Conservation (phyloP, 139 green algal species). For the Pseudopediastrum boryanum region DNA sequence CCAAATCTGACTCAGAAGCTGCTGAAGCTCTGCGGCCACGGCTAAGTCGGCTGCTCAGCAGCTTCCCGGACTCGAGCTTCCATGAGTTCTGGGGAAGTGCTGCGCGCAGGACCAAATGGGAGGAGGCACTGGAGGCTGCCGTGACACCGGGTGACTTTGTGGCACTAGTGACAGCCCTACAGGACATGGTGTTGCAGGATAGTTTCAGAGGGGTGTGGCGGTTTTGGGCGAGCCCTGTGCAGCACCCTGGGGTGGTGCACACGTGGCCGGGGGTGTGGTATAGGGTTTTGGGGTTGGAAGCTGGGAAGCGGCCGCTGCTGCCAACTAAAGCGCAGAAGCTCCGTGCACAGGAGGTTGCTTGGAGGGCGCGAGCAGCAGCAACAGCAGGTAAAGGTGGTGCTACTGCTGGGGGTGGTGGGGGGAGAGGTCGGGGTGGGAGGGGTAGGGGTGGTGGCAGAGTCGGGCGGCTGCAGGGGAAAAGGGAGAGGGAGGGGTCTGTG, state of each 20-base stretch:
- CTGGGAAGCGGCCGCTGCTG: slow-evolving; percentile 11
- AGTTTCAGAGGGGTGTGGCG: slow-evolving; percentile 64
- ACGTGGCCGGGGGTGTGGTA: slow-evolving; percentile 43
- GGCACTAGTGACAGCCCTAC: slow-evolving; percentile 53
- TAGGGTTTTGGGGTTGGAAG: slow-evolving; percentile 18
- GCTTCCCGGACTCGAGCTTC: slow-evolving; percentile 34
- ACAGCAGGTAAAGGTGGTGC: neutral
- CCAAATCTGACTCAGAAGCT: slow-evolving; percentile 14
- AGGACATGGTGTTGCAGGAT: slow-evolving; percentile 55
- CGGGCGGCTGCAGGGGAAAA: slow-evolving; percentile 4
- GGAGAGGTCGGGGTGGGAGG: slow-evolving; percentile 3
- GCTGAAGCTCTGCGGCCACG: slow-evolving; percentile 34
- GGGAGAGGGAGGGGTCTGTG: neutral
- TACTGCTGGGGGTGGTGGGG: slow-evolving; percentile 12
- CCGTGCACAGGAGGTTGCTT: slow-evolving; percentile 1
- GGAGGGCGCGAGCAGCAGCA: neutral
- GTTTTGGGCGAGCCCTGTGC: slow-evolving; percentile 60
- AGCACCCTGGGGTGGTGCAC: slow-evolving; percentile 44
- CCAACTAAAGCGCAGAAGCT: slow-evolving; percentile 13
- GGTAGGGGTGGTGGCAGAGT: neutral
- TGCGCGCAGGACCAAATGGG: slow-evolving; percentile 34
- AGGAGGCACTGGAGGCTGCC: slow-evolving; percentile 23
- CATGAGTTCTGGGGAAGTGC: slow-evolving; percentile 43
- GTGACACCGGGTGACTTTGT: slow-evolving; percentile 40
- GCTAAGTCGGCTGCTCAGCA: slow-evolving; percentile 25